Base-by-base conservation (phyloP, 164 flowering plant species). In the Platanus orientalis region DNA sequence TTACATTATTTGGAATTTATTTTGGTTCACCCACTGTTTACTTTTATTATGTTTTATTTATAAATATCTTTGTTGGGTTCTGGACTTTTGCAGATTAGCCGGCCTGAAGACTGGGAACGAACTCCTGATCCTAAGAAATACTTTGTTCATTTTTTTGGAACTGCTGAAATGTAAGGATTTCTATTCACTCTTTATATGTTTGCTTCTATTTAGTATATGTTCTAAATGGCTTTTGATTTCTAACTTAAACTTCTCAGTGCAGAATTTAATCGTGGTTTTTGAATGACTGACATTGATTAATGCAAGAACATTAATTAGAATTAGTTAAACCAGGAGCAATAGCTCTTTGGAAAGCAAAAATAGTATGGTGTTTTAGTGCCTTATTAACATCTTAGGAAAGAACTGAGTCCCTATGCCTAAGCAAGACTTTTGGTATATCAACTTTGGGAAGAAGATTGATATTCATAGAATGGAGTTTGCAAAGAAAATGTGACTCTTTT, bases 101-200 rank as follows among this genome's bases (percentile, higher is more conserved):
- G 79, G 57, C 92, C 99, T 45, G 97, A 94, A 75, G 96, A 86
- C 49, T 89, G 96, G 97, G 71, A 85, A 9, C 76, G 75, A 44
- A 59, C 78, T 49, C 92, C 96, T 52, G 99, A 91, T 60, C 90
- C 92, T 24, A 91, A 78, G 77, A 94, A 94, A 59, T 78, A 78
- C 72, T 94, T 94, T 76, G 99, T 94, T 51, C 78, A 88, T 26
- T 94, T 94, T 72, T 94, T 86, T 74, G 99, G 99, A 58, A 94
- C 97, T 54, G 60, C 71, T 50, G 97, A 94, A 77, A 94, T 91
- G 99, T 93, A 75, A 85, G 97, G 73, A 24, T 52, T 13, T 62
- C 45, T 58, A 7, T 14, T 57, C 58, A 7, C 19, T 47, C 30
- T 28, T 39, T 52, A 10, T 17, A 48, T 66, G 20, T 60, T 53